A percentile compares a stretch with the other conserved stretches of the same genome.
Conservation (phyloP, 257 asterid genomes). For the Penstemon barbatus region DNA sequence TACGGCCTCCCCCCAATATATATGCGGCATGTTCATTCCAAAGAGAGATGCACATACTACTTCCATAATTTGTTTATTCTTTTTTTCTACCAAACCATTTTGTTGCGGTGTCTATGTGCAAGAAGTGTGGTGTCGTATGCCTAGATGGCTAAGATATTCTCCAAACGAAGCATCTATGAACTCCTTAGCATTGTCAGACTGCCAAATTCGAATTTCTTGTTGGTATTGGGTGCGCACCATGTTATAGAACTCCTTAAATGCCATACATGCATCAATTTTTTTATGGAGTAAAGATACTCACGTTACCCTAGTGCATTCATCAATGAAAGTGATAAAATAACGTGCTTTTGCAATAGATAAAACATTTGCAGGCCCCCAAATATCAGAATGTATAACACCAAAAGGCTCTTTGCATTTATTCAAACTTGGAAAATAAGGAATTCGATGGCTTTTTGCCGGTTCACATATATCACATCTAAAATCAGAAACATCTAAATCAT, state of each 20-base stretch:
- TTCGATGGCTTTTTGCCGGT: too few species aligned
- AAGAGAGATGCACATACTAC: background rate
- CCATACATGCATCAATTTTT: too few species aligned
- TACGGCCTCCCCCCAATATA: constrained; percentile 20
- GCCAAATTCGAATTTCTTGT: background rate
- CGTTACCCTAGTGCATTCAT: too few species aligned
- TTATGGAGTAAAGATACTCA: too few species aligned
- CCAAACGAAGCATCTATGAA: background rate
- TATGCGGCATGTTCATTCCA: constrained; percentile 4
- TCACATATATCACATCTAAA: too few species aligned
- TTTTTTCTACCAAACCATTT: background rate
- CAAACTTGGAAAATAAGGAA: too few species aligned
- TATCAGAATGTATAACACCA: too few species aligned
- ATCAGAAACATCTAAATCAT: too few species aligned
- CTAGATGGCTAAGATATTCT: background rate
- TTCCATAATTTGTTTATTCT: background rate
- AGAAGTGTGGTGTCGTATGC: constrained; percentile 21
- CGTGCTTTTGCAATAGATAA: too few species aligned
- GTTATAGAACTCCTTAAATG: background rate
- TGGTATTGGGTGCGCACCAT: constrained; percentile 12
- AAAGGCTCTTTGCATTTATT: too few species aligned
- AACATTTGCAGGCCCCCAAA: too few species aligned
- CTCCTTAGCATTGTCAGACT: constrained; percentile 19
- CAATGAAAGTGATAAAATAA: too few species aligned
- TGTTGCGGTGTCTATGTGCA: background rate